phyloP scores from a whole-genome alignment of 208 protist genomes.

The Crithidia acanthocephali region DNA sequence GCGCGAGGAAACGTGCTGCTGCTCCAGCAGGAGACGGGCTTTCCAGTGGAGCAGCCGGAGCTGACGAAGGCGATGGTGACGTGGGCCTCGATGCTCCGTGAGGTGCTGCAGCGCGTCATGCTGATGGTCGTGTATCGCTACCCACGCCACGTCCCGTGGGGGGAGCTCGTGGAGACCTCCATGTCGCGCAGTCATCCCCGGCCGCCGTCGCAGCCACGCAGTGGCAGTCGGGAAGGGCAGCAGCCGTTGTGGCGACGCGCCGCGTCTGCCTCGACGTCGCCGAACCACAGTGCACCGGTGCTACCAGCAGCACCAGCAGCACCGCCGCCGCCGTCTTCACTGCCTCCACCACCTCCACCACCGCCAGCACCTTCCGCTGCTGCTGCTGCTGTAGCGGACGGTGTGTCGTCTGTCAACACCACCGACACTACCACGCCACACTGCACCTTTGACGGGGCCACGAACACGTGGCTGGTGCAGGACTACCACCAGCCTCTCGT shows the following conservation, averaged over 20 bases:
- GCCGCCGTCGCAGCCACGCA: constrained; percentile 14
- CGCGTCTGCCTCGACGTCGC: not conserved
- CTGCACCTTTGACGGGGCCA: constrained; percentile 12
- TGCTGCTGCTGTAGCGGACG: not conserved
- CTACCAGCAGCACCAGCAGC: not conserved
- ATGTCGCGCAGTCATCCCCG: constrained; percentile 8
- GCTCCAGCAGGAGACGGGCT: constrained; percentile 23
- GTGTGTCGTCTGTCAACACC: too few species aligned
- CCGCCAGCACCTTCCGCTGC: not conserved
- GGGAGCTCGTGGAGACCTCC: constrained; percentile 23
- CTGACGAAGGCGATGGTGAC: constrained; percentile 28
- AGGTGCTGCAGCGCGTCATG: constrained; percentile 37
- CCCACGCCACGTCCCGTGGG: constrained; percentile 36
- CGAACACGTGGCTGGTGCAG: constrained; percentile 22
- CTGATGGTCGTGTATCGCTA: constrained; percentile 42
- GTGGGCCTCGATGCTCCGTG: constrained; percentile 38
- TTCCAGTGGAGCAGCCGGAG: not conserved
- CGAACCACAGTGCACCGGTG: not conserved
- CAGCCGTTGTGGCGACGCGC: constrained; percentile 16
- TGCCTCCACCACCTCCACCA: constrained; percentile 3
- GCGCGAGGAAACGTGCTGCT: constrained; percentile 31
- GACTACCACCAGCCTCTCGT: constrained; percentile 18
- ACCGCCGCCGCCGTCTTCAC: not conserved
- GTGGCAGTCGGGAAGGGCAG: not conserved
- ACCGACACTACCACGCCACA: not conserved